Conservation (phyloP, 192 early-diverging fungal species). For the Lunasporangiospora selenospora region DNA sequence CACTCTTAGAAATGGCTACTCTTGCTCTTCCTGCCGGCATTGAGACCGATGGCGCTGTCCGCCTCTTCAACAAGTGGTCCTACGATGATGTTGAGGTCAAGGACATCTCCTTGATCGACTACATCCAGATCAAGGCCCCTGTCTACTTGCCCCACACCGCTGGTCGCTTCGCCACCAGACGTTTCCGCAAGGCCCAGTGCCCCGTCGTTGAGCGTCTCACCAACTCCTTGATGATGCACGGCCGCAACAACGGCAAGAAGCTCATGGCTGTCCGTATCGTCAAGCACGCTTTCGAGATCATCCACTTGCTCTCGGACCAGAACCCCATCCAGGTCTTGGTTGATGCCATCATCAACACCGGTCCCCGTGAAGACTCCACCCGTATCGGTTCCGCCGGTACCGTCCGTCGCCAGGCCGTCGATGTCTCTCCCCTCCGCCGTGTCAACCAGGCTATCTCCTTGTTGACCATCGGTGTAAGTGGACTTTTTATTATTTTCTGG, state of each 20-base stretch:
- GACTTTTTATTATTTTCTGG: constrained; percentile 5
- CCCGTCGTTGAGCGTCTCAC: constrained; percentile 98
- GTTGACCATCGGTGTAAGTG: constrained; percentile 89
- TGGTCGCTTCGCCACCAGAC: constrained; percentile 95
- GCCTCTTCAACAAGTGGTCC: constrained; percentile 90
- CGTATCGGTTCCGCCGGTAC: constrained; percentile 97
- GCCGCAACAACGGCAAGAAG: constrained; percentile 99
- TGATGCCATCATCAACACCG: constrained; percentile 99
- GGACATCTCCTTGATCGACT: constrained; percentile 89
- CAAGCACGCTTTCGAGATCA: constrained; percentile 99
- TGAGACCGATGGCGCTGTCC: constrained; percentile 60
- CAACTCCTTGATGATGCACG: constrained; percentile 99
- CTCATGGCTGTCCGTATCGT: constrained; percentile 98
- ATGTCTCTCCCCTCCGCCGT: constrained; percentile 97
- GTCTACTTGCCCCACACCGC: constrained; percentile 99
- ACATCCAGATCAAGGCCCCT: constrained; percentile 90
- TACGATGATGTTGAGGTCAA: constrained; percentile 91
- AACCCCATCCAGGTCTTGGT: constrained; percentile 99
- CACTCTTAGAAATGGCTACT: constrained; percentile 53
- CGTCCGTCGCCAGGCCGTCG: constrained; percentile 99
- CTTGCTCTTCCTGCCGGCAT: constrained; percentile 65
- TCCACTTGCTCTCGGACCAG: constrained; percentile 96
- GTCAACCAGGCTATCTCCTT: constrained; percentile 96
- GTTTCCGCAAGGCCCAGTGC: constrained; percentile 99
- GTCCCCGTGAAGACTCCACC: constrained; percentile 98